Conservation (phyloP, 2,329 filamentous ascomycete genomes). For the Colletotrichum sp. region DNA sequence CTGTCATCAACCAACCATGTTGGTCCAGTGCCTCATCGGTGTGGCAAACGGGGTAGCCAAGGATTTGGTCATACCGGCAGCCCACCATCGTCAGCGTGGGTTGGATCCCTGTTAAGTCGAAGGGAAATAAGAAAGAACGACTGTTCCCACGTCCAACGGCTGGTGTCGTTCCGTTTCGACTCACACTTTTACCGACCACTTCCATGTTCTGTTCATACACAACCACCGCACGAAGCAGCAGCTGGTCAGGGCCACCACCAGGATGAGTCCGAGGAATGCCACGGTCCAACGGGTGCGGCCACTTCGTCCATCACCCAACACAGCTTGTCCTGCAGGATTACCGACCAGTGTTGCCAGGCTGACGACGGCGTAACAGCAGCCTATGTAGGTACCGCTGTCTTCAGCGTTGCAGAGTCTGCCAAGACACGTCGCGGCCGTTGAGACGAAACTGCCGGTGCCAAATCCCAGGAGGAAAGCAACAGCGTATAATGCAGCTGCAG, state of each 20-base stretch:
- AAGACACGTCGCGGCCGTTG: conserved; percentile 25
- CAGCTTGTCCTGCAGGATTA: conserved; percentile 18
- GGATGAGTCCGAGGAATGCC: conserved; percentile 27
- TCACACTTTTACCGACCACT: conserved; percentile 23
- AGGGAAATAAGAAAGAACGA: conserved; percentile 6
- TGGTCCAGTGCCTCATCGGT: not conserved
- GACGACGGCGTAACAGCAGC: conserved; percentile 30
- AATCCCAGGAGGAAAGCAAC: conserved; percentile 31
- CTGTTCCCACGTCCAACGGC: not conserved
- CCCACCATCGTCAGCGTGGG: not conserved
- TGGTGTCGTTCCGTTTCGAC: not conserved
- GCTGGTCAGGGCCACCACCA: conserved; percentile 25
- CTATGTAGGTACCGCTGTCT: conserved; percentile 32
- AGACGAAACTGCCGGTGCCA: conserved; percentile 32
- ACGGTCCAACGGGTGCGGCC: conserved; percentile 21
- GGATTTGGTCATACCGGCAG: not conserved
- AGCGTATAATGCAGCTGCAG: conserved; percentile 25
- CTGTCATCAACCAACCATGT: conserved; percentile 2
- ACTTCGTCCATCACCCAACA: not conserved
- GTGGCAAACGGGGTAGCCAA: not conserved
- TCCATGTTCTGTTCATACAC: conserved; percentile 22
- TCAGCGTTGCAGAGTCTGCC: conserved; percentile 27
- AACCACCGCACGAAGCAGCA: conserved; percentile 27
- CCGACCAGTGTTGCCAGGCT: conserved; percentile 26
- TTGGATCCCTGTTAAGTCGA: not conserved